These are phyloP conservation scores for Aspergillus chevalieri DNA, from an alignment of 2,329 filamentous ascomycete species.

Conservation along the genomic window DNA sequence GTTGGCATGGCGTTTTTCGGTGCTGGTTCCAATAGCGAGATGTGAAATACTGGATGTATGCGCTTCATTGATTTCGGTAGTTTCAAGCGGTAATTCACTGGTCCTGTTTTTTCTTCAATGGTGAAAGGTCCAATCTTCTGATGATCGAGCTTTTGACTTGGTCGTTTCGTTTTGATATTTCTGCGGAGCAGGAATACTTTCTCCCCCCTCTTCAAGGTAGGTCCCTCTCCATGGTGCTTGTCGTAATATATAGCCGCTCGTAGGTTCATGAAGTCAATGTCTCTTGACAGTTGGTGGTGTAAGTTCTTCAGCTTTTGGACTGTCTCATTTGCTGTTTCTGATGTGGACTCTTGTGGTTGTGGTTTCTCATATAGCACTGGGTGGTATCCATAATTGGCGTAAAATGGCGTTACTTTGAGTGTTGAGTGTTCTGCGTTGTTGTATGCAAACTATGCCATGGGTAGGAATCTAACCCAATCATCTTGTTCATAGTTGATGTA, in stretches of 20 bases:
- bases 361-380: background rate
- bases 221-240: no score
- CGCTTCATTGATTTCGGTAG: background rate
- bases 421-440: background rate
- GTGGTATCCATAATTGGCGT: background rate
- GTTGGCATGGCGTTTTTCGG: background rate
- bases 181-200: slow-evolving; percentile 1
- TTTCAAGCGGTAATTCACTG: background rate
- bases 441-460: background rate
- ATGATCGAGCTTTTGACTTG: slow-evolving; percentile 2
- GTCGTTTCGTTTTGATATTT: slow-evolving; percentile 3
- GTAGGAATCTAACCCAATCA: background rate
- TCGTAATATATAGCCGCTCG: no score
- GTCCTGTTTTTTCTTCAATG: slow-evolving; percentile 1
- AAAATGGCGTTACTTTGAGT: background rate
- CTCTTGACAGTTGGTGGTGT: no score
- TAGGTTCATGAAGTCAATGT: no score
- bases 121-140: background rate
- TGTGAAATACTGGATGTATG: slow-evolving; percentile 2
- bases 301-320: background rate
- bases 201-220: background rate
- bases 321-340: background rate
- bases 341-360: background rate
- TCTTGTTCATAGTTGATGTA: slow-evolving; percentile 7
- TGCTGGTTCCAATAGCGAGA: background rate